These are phyloP conservation scores for Chenopodium suecicum DNA, from an alignment of 148 eudicot genomes.

Conservation along the genomic window DNA sequence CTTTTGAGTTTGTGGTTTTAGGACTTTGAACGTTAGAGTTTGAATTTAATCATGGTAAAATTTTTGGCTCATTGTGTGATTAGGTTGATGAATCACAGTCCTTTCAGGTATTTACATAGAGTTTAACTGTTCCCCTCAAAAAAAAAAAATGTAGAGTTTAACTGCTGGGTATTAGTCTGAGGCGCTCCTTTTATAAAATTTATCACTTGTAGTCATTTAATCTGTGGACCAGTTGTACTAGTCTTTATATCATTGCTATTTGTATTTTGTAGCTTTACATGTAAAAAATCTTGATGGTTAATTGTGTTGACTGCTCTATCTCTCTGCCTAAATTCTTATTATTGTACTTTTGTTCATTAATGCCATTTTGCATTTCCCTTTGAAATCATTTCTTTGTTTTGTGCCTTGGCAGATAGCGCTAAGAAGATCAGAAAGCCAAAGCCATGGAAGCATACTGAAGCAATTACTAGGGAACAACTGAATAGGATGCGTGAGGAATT, in stretches of 20 bases:
- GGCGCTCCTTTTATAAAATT: background rate
- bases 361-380: background rate
- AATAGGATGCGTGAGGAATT: conserved; percentile 81
- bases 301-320: no score
- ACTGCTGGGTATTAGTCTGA: background rate
- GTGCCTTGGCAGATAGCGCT: conserved; percentile 28
- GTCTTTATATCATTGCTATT: background rate
- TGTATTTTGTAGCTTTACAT: background rate
- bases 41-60: background rate
- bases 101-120: background rate
- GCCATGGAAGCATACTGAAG: conserved; percentile 78
- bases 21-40: background rate
- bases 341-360: background rate
- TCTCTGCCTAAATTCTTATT: background rate
- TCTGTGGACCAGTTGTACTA: background rate
- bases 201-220: background rate
- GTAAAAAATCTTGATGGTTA: background rate
- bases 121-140: no score
- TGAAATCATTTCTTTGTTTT: conserved; percentile 5
- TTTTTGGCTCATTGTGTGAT: background rate
- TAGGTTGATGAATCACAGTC: background rate
- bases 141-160: no score
- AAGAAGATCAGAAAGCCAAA: conserved; percentile 76
- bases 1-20: background rate
- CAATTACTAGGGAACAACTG: conserved; percentile 63